These are phyloP conservation scores for Magnaporthiopsis incrustans DNA, from an alignment of 2,329 filamentous ascomycete species.

Conservation along the genomic window DNA sequence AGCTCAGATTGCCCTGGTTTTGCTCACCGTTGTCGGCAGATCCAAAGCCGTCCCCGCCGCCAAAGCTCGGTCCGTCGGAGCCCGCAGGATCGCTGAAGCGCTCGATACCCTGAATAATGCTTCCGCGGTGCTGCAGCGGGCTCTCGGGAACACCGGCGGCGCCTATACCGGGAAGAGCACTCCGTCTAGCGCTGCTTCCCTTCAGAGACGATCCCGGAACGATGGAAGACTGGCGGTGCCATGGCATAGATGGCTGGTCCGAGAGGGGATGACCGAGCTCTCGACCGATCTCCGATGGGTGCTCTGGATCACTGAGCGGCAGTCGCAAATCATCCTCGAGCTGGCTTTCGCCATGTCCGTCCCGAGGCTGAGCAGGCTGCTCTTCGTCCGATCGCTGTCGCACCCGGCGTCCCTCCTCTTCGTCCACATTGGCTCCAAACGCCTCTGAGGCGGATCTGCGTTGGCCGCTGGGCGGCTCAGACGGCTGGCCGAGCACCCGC, in stretches of 20 bases:
- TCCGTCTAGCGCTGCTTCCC: constrained; percentile 29
- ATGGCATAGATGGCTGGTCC: constrained; percentile 47
- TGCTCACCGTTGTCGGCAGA: constrained; percentile 18
- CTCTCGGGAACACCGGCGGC: constrained; percentile 24
- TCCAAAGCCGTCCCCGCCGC: constrained; percentile 22
- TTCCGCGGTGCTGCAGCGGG: constrained; percentile 28
- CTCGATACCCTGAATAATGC: constrained; percentile 31
- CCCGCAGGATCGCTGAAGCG: constrained; percentile 38
- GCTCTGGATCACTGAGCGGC: constrained; percentile 29
- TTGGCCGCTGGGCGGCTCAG: constrained; percentile 17
- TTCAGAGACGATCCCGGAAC: constrained; percentile 34
- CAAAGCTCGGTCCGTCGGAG: constrained; percentile 20
- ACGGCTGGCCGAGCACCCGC: constrained; percentile 12
- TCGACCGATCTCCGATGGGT: constrained; percentile 58
- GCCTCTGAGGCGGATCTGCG: constrained; percentile 37
- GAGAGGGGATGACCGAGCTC: constrained; percentile 57
- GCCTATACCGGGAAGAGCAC: constrained; percentile 26
- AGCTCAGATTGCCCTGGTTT: background rate
- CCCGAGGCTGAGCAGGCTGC: constrained; percentile 12
- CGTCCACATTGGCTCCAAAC: constrained; percentile 29
- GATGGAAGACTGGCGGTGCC: constrained; percentile 41
- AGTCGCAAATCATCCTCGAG: constrained; percentile 20
- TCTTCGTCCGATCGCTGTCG: constrained; percentile 25
- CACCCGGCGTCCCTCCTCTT: constrained; percentile 27
- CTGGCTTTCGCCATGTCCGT: constrained; percentile 13